Evolutionary conservation across 2,329 filamentous ascomycete genomes (phyloP).

Genomic region (Lasiodiplodia sp.): DNA sequence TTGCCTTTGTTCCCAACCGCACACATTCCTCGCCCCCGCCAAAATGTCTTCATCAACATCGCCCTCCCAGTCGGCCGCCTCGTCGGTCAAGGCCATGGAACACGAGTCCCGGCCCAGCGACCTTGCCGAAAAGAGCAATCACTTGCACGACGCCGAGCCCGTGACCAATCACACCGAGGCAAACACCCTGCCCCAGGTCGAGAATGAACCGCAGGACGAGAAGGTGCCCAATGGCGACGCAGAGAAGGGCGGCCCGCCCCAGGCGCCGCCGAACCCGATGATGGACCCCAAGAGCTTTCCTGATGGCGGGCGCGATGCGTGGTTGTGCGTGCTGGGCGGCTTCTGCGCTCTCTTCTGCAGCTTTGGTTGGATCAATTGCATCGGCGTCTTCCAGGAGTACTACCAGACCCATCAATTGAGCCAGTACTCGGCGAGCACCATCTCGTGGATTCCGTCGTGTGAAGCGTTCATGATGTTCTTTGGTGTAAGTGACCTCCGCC

Average conservation of each 20-base stretch:
- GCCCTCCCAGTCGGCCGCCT: not conserved
- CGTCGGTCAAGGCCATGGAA: constrained; percentile 18
- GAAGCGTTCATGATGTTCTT: constrained; percentile 60
- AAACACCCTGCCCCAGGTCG: constrained; percentile 21
- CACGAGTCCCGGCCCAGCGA: constrained; percentile 13
- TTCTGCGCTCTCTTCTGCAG: constrained; percentile 42
- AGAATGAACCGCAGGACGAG: constrained; percentile 16
- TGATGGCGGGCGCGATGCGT: constrained; percentile 49
- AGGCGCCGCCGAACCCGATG: constrained; percentile 21
- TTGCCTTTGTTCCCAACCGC: constrained; percentile 12
- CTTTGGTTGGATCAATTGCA: constrained; percentile 54
- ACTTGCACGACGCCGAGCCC: constrained; percentile 24
- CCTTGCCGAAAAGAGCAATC: constrained; percentile 5
- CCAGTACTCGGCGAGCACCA: constrained; percentile 47
- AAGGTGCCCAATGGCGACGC: constrained; percentile 5
- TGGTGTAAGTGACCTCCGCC: constrained; percentile 45
- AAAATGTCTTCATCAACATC: constrained; percentile 13
- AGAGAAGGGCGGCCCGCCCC: constrained; percentile 20
- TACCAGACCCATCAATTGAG: constrained; percentile 53
- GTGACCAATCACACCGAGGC: constrained; percentile 28
- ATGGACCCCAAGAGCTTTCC: constrained; percentile 37
- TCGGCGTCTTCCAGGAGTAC: constrained; percentile 57
- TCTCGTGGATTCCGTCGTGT: constrained; percentile 56
- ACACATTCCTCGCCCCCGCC: constrained; percentile 2
- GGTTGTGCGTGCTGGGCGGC: constrained; percentile 50